phyloP scores from a whole-genome alignment of 2,329 filamentous ascomycete genomes.

The Tolypocladium sp. region DNA sequence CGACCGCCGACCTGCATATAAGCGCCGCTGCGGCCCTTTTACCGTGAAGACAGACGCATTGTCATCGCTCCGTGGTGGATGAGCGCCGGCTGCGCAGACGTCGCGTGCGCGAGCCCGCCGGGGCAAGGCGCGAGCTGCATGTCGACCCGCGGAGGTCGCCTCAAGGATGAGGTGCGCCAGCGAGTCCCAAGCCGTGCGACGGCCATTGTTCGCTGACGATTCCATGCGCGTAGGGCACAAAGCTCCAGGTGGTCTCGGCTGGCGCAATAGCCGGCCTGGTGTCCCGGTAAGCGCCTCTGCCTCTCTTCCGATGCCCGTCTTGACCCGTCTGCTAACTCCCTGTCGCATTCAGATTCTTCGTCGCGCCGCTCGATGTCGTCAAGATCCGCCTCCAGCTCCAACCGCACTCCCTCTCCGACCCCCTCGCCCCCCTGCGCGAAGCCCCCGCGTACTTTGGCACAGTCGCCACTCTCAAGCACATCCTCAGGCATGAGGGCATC shows the following conservation, averaged over 20 bases:
- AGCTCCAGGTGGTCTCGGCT: constrained; percentile 45
- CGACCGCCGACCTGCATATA: not conserved
- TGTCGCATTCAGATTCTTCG: constrained; percentile 58
- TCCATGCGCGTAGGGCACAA: constrained; percentile 36
- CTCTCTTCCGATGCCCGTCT: not conserved
- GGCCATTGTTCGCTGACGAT: not conserved
- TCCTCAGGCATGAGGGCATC: constrained; percentile 72
- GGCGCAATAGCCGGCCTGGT: constrained; percentile 69
- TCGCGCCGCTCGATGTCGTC: constrained; percentile 92
- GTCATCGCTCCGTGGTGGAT: not conserved
- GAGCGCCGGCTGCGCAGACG: not conserved
- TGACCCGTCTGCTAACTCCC: not conserved
- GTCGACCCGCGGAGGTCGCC: constrained; percentile 29
- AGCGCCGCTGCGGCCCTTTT: not conserved
- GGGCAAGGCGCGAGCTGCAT: constrained; percentile 16
- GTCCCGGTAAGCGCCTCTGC: constrained; percentile 55
- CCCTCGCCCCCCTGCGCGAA: constrained; percentile 47
- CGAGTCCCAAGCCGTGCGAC: not conserved
- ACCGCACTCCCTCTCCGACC: constrained; percentile 72
- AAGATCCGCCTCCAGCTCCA: constrained; percentile 97
- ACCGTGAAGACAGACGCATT: not conserved
- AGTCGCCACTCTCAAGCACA: constrained; percentile 64
- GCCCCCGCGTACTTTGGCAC: constrained; percentile 63
- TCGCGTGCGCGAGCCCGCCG: constrained; percentile 1
- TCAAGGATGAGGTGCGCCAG: constrained; percentile 50